Evolutionary conservation across 202 grass and related monocot genomes (phyloP), one percentile per base, ranked within the genome.

Genomic region (Panicum virgatum): DNA sequence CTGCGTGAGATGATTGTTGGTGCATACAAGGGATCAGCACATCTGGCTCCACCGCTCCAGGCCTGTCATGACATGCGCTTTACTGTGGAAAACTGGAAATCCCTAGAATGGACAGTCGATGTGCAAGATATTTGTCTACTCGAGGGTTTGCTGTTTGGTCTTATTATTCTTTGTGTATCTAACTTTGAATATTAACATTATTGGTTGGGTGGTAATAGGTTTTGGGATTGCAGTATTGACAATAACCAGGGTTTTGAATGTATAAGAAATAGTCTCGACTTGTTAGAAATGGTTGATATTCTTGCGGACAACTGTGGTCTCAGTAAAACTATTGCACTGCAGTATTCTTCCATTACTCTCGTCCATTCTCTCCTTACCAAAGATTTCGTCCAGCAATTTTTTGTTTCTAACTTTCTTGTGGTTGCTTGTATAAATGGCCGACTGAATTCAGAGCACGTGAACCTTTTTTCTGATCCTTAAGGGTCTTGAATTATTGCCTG

Each of bases 111-210:
- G 69, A 75, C 27, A 20, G 37, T 58, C 20, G 7, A 12, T 29
- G 37, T 54, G 38, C 15, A 82, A 51, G 52, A 66, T 71, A 72
- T 87, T 14, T 54, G 13, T 52, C 47, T 69, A 5, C 57, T 87
- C 5, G 7, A 29, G 68, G 52, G 72, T n/a, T 82, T 82, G 78
- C 9, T 68, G 66, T 74, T 85, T 73, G 66, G n/a, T 71, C 46
- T 61, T 81, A 52, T 44, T 62, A 85, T 85, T 88, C 43, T 66
- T 76, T 85, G 64, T 81, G 77, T 87, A 91, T 77, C 18, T 84
- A 42, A 77, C 43, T 82, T 75, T 23, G 44, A 57, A 70, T 75
- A 42, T 75, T 84, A 75, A 82, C 77, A 48, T 58, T 85, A 44
- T 85, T 82, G 34, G 62, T 88, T 84, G 4, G 20, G 32, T 62